These are phyloP conservation scores for Dacryopinax primogenitus DNA, from an alignment of 768 basidiomycete species.

Conservation along the genomic window DNA sequence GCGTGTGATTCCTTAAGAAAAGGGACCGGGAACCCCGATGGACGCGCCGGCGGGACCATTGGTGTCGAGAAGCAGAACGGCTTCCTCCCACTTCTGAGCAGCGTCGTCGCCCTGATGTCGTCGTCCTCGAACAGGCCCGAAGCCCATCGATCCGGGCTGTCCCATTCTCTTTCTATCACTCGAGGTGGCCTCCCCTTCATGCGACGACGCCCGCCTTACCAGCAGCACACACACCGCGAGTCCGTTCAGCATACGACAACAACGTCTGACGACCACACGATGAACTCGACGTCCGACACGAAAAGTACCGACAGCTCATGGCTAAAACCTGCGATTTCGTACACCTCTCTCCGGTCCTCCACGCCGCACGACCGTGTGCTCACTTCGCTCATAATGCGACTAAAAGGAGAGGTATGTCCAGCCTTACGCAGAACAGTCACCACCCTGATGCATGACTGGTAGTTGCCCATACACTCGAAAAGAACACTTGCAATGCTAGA, in stretches of 20 bases:
- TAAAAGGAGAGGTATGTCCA: background rate
- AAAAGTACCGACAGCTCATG: background rate
- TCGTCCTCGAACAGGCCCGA: constrained; percentile 8
- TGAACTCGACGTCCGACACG: constrained; percentile 1
- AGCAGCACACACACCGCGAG: background rate
- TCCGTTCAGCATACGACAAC: background rate
- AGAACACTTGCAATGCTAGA: constrained; percentile 59
- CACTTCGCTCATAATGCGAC: constrained; percentile 3
- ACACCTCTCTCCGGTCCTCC: background rate
- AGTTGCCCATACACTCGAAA: constrained; percentile 84
- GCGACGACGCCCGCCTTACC: background rate
- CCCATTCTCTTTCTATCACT: background rate
- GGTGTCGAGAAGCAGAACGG: background rate
- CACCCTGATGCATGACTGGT: constrained; percentile 4
- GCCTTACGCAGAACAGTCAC: background rate
- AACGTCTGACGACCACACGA: background rate
- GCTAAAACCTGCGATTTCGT: background rate
- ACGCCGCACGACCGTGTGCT: background rate
- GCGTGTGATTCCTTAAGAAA: constrained; percentile 7
- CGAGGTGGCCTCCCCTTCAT: constrained; percentile 4
- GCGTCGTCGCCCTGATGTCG: constrained; percentile 4
- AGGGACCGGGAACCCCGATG: constrained; percentile 5
- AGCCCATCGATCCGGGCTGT: constrained; percentile 3
- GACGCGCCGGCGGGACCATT: background rate
- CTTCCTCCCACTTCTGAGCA: constrained; percentile 7